These are phyloP conservation scores for Ceratocystiopsis sp. DNA, from an alignment of 2,329 filamentous ascomycete species.

Conservation along the genomic window DNA sequence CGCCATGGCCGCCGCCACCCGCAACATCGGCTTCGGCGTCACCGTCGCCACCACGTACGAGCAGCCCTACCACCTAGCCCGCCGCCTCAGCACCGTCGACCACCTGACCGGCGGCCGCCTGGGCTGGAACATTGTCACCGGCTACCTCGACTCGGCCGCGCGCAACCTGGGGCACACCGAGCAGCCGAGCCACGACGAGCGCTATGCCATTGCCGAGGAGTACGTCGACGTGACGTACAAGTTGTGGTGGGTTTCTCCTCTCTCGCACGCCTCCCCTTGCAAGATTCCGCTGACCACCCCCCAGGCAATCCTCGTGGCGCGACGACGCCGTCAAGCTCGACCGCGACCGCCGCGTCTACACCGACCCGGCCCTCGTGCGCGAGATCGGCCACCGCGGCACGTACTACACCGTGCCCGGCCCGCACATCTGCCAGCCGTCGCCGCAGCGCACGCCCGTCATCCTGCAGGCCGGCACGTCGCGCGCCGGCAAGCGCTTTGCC, in stretches of 20 bases:
- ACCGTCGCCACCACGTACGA: constrained; percentile 9
- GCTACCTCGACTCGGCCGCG: constrained; percentile 9
- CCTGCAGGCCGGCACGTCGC: constrained; percentile 12
- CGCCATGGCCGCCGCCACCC: constrained; percentile 10
- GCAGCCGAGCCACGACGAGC: constrained; percentile 10
- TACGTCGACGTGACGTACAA: constrained; percentile 11
- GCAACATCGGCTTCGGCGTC: constrained; percentile 9
- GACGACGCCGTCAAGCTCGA: constrained; percentile 8
- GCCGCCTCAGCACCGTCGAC: constrained; percentile 8
- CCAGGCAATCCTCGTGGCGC: constrained; percentile 5
- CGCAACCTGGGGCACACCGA: constrained; percentile 8
- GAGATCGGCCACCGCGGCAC: constrained; percentile 7
- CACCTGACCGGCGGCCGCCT: constrained; percentile 7
- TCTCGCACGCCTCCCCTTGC: too few species aligned
- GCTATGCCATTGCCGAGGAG: constrained; percentile 12
- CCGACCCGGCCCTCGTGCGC: constrained; percentile 6
- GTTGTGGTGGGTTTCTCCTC: constrained; percentile 4
- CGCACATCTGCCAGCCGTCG: constrained; percentile 13
- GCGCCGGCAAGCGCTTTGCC: constrained; percentile 11
- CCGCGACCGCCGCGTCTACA: constrained; percentile 1
- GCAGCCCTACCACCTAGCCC: constrained; percentile 8
- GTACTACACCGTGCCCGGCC: constrained; percentile 4
- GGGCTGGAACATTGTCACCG: constrained; percentile 8
- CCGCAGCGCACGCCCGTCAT: constrained; percentile 10
- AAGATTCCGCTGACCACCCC: too few species aligned